Evolutionary conservation across 1,139 yeast species (phyloP), one percentile per base, ranked within the genome.

Genomic region (Pichia sp.): DNA sequence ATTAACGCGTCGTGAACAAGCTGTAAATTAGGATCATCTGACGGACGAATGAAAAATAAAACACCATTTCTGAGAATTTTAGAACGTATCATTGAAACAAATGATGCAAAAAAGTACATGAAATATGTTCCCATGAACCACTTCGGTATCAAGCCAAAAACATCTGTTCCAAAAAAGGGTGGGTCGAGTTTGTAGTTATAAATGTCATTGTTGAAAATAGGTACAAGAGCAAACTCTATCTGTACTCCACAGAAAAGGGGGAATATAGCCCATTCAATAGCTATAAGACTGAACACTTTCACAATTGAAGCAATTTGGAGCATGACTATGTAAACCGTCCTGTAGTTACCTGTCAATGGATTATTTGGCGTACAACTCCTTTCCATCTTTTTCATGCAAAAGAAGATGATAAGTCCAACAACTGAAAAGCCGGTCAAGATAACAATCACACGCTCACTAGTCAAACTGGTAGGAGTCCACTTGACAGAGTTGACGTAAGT

Each of bases 1-100:
- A 86, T 85, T 55, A 93, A 70, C 0, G 96, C 95, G 65, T 91
- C 96, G 59, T 89, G 93, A 45, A 93, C 78, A n/a, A 95, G 79
- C 57, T 93, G 81, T 43, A 90, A 84, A 60, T 89, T 86, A 30
- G 96, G 96, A 65, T 93, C 97, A 60, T 91, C 96, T 2, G 97
- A 96, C 31, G 96, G 90, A 58, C 96, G 77, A 53, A 95, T 87
- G 70, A 95, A 93, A 68, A 82, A 93, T 44, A 93, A 72, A 2
- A 89, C 96, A 6, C 99, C 99, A 0, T 88, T 85, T 51, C 99
- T 79, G 59, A 93, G 76, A 42, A 90, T 83, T 52, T 74, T 71
- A 42, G 78, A 73, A 57, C 99, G 76, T 36, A 85, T 77, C 89
- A 90, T 85, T 5, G 95, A 88, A 39, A 93, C 91, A 69, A 82